Evolutionary conservation across 129 eudicot genomes (phyloP).

Genomic region (Silybum marianum): DNA sequence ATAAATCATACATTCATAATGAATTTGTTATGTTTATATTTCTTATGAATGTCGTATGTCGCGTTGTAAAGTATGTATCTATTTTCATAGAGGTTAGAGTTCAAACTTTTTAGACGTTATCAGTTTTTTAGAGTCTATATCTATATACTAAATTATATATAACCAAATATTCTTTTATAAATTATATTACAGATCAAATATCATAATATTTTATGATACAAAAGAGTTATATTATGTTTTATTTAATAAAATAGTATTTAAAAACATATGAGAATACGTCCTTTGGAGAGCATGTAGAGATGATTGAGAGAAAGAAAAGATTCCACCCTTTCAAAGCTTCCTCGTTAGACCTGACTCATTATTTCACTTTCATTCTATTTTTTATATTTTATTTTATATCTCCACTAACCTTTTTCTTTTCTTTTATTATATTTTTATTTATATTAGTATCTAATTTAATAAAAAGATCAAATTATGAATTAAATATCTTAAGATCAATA

Average conservation of each 20-base stretch:
- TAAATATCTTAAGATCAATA: not conserved
- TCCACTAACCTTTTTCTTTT: conserved; percentile 10
- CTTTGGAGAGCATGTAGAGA: conserved; percentile 43
- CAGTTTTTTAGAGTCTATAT: not conserved
- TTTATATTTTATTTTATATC: conserved; percentile 8
- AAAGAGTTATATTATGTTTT: not conserved
- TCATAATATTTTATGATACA: not conserved
- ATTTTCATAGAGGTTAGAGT: too few relatives aligned
- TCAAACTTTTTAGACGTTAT: not conserved
- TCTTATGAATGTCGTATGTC: too few relatives aligned
- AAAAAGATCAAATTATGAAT: not conserved
- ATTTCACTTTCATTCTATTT: conserved; percentile 28
- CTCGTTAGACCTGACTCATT: conserved; percentile 28
- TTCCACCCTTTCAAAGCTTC: conserved; percentile 36
- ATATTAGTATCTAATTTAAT: not conserved
- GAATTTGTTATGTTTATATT: too few relatives aligned
- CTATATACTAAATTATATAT: not conserved
- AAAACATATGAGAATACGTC: conserved; percentile 11
- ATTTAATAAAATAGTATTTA: not conserved
- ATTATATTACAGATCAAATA: not conserved
- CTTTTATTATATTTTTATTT: not conserved
- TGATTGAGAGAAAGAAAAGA: conserved; percentile 27
- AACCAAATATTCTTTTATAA: not conserved
- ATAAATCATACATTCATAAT: too few relatives aligned
- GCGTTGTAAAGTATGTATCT: too few relatives aligned